Evolutionary conservation across 129 eudicot genomes (phyloP), one percentile per base, ranked within the genome.

Genomic region (Heracleum sosnowskyi): DNA sequence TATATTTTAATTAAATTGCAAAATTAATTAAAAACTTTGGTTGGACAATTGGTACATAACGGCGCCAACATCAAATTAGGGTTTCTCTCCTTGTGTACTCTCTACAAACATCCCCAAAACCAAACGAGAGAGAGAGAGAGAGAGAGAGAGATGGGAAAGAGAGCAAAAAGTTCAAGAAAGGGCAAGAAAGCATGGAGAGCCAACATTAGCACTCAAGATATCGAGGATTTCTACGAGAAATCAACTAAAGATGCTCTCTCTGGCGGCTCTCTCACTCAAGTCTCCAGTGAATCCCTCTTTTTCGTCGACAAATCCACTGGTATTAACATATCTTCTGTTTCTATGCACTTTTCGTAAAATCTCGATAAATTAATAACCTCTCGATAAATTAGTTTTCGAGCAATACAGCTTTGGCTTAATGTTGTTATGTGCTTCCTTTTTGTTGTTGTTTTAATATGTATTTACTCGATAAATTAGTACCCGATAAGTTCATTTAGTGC

Each of bases 181-280:
- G 95, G 93, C 42, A 90, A 89, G 88, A 94, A 94, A 78, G 95
- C 86, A 77, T 92, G 97, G 94, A 89, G 98, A 79, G 86, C 90
- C 2, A 94, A 91, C 72, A 91, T 94, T 9, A 94, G 97, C 85
- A 89, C 96, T 3, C 84, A 89, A 74, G 98, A 94, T 37, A 81
- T 94, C 4, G 93, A 94, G 1, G 96, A 91, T 35, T 94, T 53
- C 82, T 85, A 83, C 31, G 97, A 94, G 73, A 86, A 94, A 75
- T 70, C 96, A n/a, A 94, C 86, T 70, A 90, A 92, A 79, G 98
- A 94, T 76, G 93, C 97, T 17, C 90, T 85, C 77, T 89, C 98
- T 76, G 98, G 98, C 34, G 97, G 97, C 28, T 84, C 98, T 4
- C 88, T 94, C 40, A 83, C 96, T 41, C 73, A 78, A 3, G 85